Evolutionary conservation across 768 basidiomycete genomes (phyloP).

Genomic region (Kwoniella heveanensis): DNA sequence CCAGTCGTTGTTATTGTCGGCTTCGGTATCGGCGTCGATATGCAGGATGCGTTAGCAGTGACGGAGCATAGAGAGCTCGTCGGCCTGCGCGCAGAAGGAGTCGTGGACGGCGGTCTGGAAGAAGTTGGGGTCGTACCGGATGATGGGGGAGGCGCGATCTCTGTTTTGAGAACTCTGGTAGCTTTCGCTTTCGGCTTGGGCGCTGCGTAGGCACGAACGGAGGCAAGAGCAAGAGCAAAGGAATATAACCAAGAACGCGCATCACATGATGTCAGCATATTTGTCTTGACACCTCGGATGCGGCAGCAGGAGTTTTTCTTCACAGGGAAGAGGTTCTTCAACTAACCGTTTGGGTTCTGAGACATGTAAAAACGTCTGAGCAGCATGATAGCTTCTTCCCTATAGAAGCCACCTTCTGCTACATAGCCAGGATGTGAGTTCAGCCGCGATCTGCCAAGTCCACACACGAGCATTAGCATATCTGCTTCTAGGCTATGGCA

Average conservation of each 20-base stretch:
- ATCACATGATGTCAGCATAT: background rate
- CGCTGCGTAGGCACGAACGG: slow-evolving; percentile 60
- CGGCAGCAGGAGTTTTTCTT: too few relatives aligned
- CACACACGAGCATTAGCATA: background rate
- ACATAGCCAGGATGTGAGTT: slow-evolving; percentile 73
- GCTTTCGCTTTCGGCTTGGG: slow-evolving; percentile 86
- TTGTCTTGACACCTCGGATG: too few relatives aligned
- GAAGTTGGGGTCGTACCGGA: slow-evolving; percentile 32
- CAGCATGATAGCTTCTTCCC: slow-evolving; percentile 84
- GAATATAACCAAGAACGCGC: background rate
- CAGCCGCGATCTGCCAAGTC: slow-evolving; percentile 58
- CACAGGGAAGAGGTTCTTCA: background rate
- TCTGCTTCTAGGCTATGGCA: background rate
- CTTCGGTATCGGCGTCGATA: too few relatives aligned
- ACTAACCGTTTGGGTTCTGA: slow-evolving; percentile 83
- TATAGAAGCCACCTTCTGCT: slow-evolving; percentile 72
- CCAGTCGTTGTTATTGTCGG: too few relatives aligned
- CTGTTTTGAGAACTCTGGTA: slow-evolving; percentile 80
- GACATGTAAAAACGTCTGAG: slow-evolving; percentile 87
- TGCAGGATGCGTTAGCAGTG: background rate
- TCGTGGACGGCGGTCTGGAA: slow-evolving; percentile 30
- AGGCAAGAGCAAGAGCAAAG: background rate
- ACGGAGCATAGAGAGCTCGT: background rate
- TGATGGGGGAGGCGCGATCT: slow-evolving; percentile 60
- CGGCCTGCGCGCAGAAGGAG: slow-evolving; percentile 9